Evolutionary conservation across 768 basidiomycete genomes (phyloP), one percentile per base, ranked within the genome.

Genomic region (Cystobasidiopsis lactophilus): DNA sequence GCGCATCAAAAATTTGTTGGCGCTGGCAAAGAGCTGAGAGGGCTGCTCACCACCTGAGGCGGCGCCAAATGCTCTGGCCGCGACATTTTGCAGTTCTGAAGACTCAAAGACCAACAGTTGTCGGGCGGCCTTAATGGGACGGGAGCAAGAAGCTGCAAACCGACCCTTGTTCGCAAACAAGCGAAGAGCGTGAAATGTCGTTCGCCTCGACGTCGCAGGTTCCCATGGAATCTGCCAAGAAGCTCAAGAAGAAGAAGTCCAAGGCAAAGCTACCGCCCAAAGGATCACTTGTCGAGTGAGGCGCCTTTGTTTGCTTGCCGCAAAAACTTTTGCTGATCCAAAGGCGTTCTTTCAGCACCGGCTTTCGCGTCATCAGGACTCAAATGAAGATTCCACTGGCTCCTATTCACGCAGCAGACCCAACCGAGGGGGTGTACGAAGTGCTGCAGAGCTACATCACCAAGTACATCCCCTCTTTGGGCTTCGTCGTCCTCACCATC

Each of bases 51-150:
- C 54, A 98, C 79, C 71, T 88, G 83, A 54, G 85, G 84, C 23
- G 85, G 85, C 27, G 83, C 82, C 66, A 80, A 75, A 48, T 83
- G 75, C 63, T 89, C 85, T 57, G 85, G 85, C 63, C 85, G 71
- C 21, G 83, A 85, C 84, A 88, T 86, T 11, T 47, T 47, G 19
- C n/a, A n/a, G n/a, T n/a, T n/a, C n/a, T n/a, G n/a, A n/a, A n/a
- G n/a, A n/a, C n/a, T n/a, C n/a, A n/a, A n/a, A n/a, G n/a, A n/a
- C n/a, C n/a, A n/a, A n/a, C n/a, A n/a, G n/a, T n/a, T n/a, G n/a
- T n/a, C n/a, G n/a, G n/a, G n/a, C n/a, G n/a, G n/a, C n/a, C n/a
- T n/a, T n/a, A n/a, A n/a, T n/a, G n/a, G n/a, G n/a, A n/a, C n/a
- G n/a, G n/a, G n/a, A n/a, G n/a, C n/a, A n/a, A n/a, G n/a, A n/a